phyloP scores from a whole-genome alignment of 129 eudicot genomes.

The Lonicera japonica region DNA sequence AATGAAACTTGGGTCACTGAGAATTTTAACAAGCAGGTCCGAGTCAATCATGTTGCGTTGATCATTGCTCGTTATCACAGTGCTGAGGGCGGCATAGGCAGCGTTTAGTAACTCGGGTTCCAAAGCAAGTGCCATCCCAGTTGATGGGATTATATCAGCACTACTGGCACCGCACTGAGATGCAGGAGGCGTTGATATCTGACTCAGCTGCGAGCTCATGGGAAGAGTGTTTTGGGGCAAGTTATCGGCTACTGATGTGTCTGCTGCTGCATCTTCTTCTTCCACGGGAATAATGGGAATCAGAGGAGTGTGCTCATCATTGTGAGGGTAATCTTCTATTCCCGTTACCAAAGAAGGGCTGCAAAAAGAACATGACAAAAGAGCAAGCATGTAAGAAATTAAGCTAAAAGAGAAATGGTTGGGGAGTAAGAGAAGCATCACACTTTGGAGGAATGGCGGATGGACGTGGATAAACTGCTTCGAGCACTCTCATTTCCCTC shows the following conservation, averaged over 20 bases:
- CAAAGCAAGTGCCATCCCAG: conserved; percentile 28
- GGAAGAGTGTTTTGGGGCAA: conserved; percentile 9
- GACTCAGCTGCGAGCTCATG: conserved; percentile 7
- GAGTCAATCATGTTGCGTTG: conserved; percentile 59
- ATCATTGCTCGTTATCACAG: conserved; percentile 43
- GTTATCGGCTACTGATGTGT: conserved; percentile 13
- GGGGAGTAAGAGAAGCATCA: background rate
- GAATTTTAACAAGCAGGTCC: conserved; percentile 55
- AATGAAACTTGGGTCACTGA: conserved; percentile 58
- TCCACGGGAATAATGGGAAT: conserved; percentile 82
- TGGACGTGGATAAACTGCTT: conserved; percentile 84
- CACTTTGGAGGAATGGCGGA: conserved; percentile 82
- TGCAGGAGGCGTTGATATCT: conserved; percentile 5
- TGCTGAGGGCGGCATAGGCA: conserved; percentile 54
- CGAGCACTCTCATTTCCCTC: conserved; percentile 75
- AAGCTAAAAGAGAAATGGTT: background rate
- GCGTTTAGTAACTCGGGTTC: conserved; percentile 48
- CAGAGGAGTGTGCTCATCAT: conserved; percentile 40
- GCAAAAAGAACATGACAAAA: conserved; percentile 8
- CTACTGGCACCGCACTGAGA: conserved; percentile 8
- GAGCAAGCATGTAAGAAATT: background rate
- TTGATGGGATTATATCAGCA: conserved; percentile 17
- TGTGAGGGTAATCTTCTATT: conserved; percentile 24
- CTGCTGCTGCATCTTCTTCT: conserved; percentile 65
- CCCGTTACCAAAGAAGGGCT: conserved; percentile 54